These are phyloP conservation scores for Globisporangium cystogenes DNA, from an alignment of 352 stramenopile species.

Conservation along the genomic window DNA sequence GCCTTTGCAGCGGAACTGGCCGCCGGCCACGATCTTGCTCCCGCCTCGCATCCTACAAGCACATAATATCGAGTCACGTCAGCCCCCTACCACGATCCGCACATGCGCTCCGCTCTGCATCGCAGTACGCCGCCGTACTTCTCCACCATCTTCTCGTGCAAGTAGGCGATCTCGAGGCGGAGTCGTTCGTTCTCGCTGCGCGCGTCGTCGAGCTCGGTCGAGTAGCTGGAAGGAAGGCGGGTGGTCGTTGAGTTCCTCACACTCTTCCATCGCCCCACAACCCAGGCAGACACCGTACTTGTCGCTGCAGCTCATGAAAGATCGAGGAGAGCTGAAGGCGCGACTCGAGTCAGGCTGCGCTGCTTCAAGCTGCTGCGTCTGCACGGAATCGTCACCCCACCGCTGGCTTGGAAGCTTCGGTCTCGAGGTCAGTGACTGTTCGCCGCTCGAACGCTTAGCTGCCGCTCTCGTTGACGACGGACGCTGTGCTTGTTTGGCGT, in stretches of 20 bases:
- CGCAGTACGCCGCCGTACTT: constrained; percentile 14
- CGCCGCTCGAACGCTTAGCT: not conserved
- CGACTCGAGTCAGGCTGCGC: not conserved
- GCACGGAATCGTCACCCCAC: not conserved
- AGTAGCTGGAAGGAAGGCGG: not conserved
- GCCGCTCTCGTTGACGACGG: constrained; percentile 5
- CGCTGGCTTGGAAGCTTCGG: not conserved
- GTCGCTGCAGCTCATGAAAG: not conserved
- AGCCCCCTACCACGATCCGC: not conserved
- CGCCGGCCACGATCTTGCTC: constrained; percentile 30
- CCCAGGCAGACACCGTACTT: not conserved
- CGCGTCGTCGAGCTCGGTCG: constrained; percentile 4
- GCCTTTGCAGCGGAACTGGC: constrained; percentile 26
- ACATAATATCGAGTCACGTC: not conserved
- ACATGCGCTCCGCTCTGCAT: not conserved
- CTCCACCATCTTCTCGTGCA: constrained; percentile 26
- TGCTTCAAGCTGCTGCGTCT: constrained; percentile 7
- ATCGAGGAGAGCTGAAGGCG: constrained; percentile 4
- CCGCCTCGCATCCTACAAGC: constrained; percentile 24
- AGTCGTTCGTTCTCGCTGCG: constrained; percentile 22
- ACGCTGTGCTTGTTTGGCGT: not conserved
- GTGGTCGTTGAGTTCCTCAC: not conserved
- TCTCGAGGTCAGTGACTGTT: not conserved
- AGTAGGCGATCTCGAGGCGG: constrained; percentile 19
- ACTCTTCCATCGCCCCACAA: not conserved